Evolutionary conservation across 2,329 filamentous ascomycete genomes (phyloP).

Genomic region (Fusarium sp.): DNA sequence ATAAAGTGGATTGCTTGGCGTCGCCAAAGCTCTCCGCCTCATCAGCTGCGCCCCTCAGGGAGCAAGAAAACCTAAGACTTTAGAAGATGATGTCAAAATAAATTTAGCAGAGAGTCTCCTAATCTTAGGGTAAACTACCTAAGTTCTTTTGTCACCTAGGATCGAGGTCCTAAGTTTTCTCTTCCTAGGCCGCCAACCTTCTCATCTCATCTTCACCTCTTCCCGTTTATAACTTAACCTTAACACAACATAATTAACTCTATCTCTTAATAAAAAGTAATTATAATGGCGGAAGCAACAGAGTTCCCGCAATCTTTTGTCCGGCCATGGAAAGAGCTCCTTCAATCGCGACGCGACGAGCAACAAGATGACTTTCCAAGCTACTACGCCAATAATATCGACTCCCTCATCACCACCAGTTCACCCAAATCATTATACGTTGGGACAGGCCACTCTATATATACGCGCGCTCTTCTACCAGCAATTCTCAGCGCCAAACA

Average conservation of each 20-base stretch:
- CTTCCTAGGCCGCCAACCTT: not conserved
- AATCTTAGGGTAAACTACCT: not conserved
- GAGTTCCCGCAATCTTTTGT: conserved; percentile 51
- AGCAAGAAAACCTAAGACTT: not conserved
- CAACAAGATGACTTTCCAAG: conserved; percentile 57
- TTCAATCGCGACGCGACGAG: conserved; percentile 46
- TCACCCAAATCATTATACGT: conserved; percentile 59
- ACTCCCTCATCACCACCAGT: conserved; percentile 60
- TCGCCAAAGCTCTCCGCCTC: conserved; percentile 15
- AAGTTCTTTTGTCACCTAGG: not conserved
- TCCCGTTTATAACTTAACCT: not conserved
- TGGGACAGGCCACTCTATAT: conserved; percentile 68
- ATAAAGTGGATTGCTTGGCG: conserved; percentile 20
- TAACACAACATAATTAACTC: not conserved
- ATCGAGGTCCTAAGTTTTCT: not conserved
- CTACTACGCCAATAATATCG: conserved; percentile 55
- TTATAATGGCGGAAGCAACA: conserved; percentile 9
- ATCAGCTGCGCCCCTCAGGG: conserved; percentile 13
- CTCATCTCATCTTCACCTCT: not conserved
- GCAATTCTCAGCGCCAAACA: conserved; percentile 67
- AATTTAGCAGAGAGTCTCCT: rapidly evolving
- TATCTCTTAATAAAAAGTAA: not conserved
- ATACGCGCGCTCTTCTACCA: conserved; percentile 64
- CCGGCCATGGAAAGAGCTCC: conserved; percentile 49
- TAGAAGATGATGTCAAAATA: not conserved